phyloP scores from a whole-genome alignment of 305 asterid genomes.

The Rubia balearica region DNA sequence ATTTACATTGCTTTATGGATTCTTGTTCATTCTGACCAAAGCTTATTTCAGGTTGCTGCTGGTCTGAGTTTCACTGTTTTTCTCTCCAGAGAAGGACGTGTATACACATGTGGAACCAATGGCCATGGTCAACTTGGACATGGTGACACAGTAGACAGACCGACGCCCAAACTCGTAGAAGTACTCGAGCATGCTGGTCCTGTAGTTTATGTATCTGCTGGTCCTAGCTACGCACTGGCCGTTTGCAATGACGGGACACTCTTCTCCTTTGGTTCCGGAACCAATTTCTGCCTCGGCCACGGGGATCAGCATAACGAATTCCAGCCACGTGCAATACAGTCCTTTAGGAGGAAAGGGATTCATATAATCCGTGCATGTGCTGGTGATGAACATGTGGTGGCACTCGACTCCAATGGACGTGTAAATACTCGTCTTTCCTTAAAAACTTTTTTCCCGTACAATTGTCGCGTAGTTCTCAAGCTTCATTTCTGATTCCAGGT shows the following conservation, averaged over 20 bases:
- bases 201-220: constrained; percentile 58
- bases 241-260: constrained; percentile 59
- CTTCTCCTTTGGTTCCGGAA: constrained; percentile 72
- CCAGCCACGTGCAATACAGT: constrained; percentile 52
- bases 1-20: neutral
- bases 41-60: constrained; percentile 57
- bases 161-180: constrained; percentile 54
- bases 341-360: constrained; percentile 55
- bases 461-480: neutral
- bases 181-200: constrained; percentile 29
- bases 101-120: constrained; percentile 69
- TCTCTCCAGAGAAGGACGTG: constrained; percentile 62
- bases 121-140: constrained; percentile 81
- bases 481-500: constrained; percentile 37
- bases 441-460: neutral
- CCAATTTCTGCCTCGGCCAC: constrained; percentile 79
- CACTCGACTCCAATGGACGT: constrained; percentile 73
- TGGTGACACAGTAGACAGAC: constrained; percentile 58
- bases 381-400: constrained; percentile 82
- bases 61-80: constrained; percentile 85
- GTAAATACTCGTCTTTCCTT: constrained; percentile 28
- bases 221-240: constrained; percentile 68
- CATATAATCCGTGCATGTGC: constrained; percentile 66
- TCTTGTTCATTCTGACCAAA: constrained; percentile 13
- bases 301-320: constrained; percentile 78